These are phyloP conservation scores for Scheffersomyces lignicola DNA, from an alignment of 1,139 yeast species.

Conservation along the genomic window DNA sequence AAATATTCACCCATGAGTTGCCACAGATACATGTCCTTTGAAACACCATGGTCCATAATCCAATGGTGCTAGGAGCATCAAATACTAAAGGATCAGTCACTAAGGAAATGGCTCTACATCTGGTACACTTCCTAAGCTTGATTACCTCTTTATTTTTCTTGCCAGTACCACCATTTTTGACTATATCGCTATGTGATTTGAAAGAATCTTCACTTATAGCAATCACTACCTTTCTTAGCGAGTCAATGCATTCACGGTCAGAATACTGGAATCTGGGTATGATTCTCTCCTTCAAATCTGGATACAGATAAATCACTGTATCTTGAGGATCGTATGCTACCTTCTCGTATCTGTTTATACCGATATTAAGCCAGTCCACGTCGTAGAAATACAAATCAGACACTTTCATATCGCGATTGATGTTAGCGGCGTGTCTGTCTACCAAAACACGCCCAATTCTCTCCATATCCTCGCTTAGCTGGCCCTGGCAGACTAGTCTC, in stretches of 20 bases:
- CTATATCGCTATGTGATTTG: background rate
- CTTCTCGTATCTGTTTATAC: conserved; percentile 20
- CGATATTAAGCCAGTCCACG: conserved; percentile 66
- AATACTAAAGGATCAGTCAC: conserved; percentile 47
- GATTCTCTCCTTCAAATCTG: conserved; percentile 10
- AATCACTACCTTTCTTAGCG: conserved; percentile 43
- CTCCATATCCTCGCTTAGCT: conserved; percentile 47
- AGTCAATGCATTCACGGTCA: conserved; percentile 37
- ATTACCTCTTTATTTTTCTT: conserved; percentile 8
- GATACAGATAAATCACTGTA: conserved; percentile 9
- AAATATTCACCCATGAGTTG: conserved; percentile 60
- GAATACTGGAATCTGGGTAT: conserved; percentile 25
- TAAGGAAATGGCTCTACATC: conserved; percentile 66
- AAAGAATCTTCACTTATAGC: conserved; percentile 13
- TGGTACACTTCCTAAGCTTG: conserved; percentile 52
- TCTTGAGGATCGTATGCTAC: conserved; percentile 5
- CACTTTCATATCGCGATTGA: conserved; percentile 42
- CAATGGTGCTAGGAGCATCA: conserved; percentile 36
- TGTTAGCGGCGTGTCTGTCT: conserved; percentile 32
- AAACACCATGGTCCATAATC: conserved; percentile 72
- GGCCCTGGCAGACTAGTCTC: conserved; percentile 63
- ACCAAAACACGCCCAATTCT: conserved; percentile 30
- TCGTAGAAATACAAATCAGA: conserved; percentile 65
- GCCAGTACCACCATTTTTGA: conserved; percentile 2
- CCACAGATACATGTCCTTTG: conserved; percentile 82